A percentile compares a stretch with the other conserved stretches of the same genome.
Conservation (phyloP, 1,284 basidiomycete species). For the Puccinia triticina region DNA sequence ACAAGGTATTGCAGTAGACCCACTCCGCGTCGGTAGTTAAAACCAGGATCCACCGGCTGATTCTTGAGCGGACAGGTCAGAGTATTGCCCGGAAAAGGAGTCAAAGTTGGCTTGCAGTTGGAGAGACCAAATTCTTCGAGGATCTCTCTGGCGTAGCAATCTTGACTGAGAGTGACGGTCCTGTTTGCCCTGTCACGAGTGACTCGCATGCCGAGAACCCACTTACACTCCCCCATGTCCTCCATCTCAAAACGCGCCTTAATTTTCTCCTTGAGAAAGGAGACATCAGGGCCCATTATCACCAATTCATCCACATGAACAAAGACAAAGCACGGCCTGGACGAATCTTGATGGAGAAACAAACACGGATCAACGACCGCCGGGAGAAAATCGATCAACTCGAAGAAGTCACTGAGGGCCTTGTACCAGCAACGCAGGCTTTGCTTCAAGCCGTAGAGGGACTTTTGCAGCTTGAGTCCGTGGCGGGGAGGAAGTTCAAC, state of each 20-base stretch:
- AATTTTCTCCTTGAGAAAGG: background rate
- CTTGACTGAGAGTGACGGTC: background rate
- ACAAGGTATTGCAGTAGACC: background rate
- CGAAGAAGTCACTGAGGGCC: background rate
- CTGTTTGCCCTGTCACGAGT: background rate
- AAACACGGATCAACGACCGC: background rate
- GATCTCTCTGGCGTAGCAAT: background rate
- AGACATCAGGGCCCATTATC: background rate
- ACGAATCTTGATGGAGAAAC: background rate
- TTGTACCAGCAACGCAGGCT: background rate
- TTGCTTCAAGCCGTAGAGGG: background rate
- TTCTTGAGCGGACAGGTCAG: background rate
- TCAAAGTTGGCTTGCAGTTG: background rate
- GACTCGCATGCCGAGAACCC: slow-evolving; percentile 4
- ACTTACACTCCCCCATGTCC: background rate
- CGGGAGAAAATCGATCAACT: background rate
- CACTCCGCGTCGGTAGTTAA: background rate
- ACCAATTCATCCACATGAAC: slow-evolving; percentile 21
- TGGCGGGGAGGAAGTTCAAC: background rate
- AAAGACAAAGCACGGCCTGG: background rate
- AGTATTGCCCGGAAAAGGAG: background rate
- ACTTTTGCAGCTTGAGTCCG: background rate
- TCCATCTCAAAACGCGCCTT: slow-evolving; percentile 16
- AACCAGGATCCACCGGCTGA: background rate
- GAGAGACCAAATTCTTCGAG: background rate